A percentile compares a stretch with the other conserved stretches of the same genome.
Evolutionary conservation across 2,329 filamentous ascomycete genomes (phyloP).

Genomic region (Paraconiothyrium brasiliense): DNA sequence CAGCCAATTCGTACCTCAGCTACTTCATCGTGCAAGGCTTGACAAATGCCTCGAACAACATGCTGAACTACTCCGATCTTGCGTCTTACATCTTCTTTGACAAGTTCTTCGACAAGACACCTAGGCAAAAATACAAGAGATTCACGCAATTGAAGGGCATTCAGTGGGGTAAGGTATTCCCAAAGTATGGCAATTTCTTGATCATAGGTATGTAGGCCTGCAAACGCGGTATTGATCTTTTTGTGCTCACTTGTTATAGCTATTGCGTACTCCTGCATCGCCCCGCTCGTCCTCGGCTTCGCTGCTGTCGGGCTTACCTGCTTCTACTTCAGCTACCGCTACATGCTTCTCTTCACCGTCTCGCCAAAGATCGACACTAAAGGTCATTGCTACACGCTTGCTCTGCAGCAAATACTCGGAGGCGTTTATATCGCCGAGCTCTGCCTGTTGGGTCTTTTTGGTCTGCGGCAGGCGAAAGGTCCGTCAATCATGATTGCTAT

Average conservation of each 20-base stretch:
- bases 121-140: slow-evolving; percentile 57
- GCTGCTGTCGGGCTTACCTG: slow-evolving; percentile 79
- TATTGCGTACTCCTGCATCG: slow-evolving; percentile 86
- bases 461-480: slow-evolving; percentile 43
- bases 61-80: slow-evolving; percentile 79
- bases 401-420: slow-evolving; percentile 83
- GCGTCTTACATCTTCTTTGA: slow-evolving; percentile 78
- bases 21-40: slow-evolving; percentile 95
- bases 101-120: slow-evolving; percentile 78
- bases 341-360: slow-evolving; percentile 89
- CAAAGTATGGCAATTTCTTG: slow-evolving; percentile 52
- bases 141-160: slow-evolving; percentile 45
- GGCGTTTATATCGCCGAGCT: slow-evolving; percentile 85
- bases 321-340: slow-evolving; percentile 88
- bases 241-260: slow-evolving; percentile 56
- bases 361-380: slow-evolving; percentile 86
- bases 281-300: slow-evolving; percentile 84
- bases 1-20: slow-evolving; percentile 93
- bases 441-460: slow-evolving; percentile 86
- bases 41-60: slow-evolving; percentile 75
- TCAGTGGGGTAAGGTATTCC: slow-evolving; percentile 53
- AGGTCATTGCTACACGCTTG: slow-evolving; percentile 86
- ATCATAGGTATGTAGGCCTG: slow-evolving; percentile 48
- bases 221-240: not conserved
- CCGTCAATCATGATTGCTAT: slow-evolving; percentile 43